A percentile compares a stretch with the other conserved stretches of the same genome.
Evolutionary conservation across 495 filamentous ascomycete genomes (phyloP).

Genomic region (Tuber melanosporum): DNA sequence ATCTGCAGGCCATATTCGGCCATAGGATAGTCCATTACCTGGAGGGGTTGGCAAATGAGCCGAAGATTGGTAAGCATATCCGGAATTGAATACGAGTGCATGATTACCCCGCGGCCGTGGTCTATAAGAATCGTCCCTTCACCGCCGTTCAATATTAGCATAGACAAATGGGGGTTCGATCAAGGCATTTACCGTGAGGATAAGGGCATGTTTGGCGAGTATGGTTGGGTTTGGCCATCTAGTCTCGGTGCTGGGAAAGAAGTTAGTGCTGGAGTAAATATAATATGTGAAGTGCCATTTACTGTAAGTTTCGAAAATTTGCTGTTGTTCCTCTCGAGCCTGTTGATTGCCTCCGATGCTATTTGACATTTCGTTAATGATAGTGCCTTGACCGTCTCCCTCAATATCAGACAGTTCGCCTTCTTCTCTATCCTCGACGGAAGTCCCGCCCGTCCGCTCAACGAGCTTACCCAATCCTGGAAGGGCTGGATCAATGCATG

Average conservation of each 20-base stretch:
- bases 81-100: neutral
- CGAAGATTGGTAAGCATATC: neutral
- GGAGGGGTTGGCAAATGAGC: neutral
- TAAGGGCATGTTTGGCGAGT: neutral
- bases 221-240: neutral
- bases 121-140: neutral
- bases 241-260: neutral
- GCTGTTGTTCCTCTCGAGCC: conserved; percentile 10
- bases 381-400: neutral
- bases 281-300: neutral
- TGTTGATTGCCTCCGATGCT: conserved; percentile 20
- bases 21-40: neutral
- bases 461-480: conserved; percentile 16
- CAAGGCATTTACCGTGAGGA: neutral
- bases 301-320: neutral
- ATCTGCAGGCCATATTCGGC: neutral
- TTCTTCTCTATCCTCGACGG: conserved; percentile 38
- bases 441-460: conserved; percentile 5
- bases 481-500: conserved; percentile 18
- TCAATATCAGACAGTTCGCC: conserved; percentile 40
- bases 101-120: neutral
- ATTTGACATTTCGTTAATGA: neutral
- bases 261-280: neutral
- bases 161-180: neutral
- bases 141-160: neutral